Conservation (phyloP, 2,329 filamentous ascomycete genomes). For the Aaosphaeria arxii region DNA sequence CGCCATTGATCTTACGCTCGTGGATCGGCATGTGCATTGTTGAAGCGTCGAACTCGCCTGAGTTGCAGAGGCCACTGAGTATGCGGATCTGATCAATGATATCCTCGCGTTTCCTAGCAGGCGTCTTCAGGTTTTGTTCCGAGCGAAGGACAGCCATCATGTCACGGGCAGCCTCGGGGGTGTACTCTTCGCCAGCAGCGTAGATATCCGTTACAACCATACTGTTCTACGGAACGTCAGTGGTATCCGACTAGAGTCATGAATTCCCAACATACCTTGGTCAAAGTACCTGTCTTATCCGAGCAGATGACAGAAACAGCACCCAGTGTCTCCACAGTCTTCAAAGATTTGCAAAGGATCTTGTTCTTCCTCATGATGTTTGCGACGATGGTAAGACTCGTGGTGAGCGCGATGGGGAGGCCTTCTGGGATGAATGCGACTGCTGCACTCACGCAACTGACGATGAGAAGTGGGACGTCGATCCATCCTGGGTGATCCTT, state of each 20-base stretch:
- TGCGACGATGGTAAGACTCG: conserved; percentile 71
- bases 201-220: conserved; percentile 71
- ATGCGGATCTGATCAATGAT: conserved; percentile 55
- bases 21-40: conserved; percentile 58
- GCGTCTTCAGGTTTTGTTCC: conserved; percentile 35
- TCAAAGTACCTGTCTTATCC: conserved; percentile 73
- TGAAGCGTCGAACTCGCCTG: conserved; percentile 69
- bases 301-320: conserved; percentile 72
- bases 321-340: conserved; percentile 74
- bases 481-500: conserved; percentile 68
- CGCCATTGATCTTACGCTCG: conserved; percentile 66
- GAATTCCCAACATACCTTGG: conserved; percentile 32
- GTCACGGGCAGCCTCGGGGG: conserved; percentile 49
- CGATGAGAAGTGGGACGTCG: conserved; percentile 67
- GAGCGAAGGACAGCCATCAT: conserved; percentile 22
- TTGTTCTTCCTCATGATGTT: conserved; percentile 75
- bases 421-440: conserved; percentile 73
- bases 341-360: conserved; percentile 75
- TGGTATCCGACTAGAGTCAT: neutral
- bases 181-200: conserved; percentile 53
- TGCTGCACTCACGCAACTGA: conserved; percentile 66
- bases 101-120: conserved; percentile 22
- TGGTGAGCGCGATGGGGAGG: conserved; percentile 38
- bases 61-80: conserved; percentile 68
- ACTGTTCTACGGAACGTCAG: conserved; percentile 53